phyloP scores from a whole-genome alignment of 2,329 filamentous ascomycete genomes.

The Dichotomopilus funicola region DNA sequence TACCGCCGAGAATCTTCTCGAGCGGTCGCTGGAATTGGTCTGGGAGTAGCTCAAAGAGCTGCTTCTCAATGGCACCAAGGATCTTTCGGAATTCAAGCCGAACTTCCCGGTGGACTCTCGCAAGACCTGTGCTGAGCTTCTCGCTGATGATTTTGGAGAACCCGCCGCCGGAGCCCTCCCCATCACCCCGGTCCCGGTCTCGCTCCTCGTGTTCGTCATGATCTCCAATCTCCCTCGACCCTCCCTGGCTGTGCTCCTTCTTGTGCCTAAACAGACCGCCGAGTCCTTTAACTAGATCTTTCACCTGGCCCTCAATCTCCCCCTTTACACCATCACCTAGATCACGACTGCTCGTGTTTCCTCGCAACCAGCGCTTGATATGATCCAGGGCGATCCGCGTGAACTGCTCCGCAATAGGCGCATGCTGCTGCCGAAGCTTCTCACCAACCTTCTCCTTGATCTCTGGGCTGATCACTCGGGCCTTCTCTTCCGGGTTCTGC shows the following conservation, averaged over 20 bases:
- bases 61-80: constrained; percentile 39
- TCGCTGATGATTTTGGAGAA: constrained; percentile 42
- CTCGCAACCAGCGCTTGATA: constrained; percentile 40
- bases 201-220: neutral
- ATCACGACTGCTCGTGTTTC: constrained; percentile 36
- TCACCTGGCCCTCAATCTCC: constrained; percentile 39
- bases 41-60: constrained; percentile 40
- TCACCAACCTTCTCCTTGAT: constrained; percentile 39
- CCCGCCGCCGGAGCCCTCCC: constrained; percentile 27
- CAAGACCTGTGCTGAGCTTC: constrained; percentile 40
- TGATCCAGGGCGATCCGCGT: constrained; percentile 40
- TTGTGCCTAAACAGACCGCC: constrained; percentile 37
- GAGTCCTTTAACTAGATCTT: constrained; percentile 39
- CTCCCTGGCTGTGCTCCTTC: constrained; percentile 29
- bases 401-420: constrained; percentile 40
- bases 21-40: constrained; percentile 38
- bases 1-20: constrained; percentile 41
- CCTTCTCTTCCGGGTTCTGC: constrained; percentile 41
- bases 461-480: constrained; percentile 39
- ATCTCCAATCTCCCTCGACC: constrained; percentile 29
- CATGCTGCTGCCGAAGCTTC: constrained; percentile 37
- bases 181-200: constrained; percentile 25
- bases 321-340: constrained; percentile 38
- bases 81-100: constrained; percentile 41
- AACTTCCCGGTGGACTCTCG: constrained; percentile 38